A percentile compares a stretch with the other conserved stretches of the same genome.
Conservation (phyloP, 1,284 basidiomycete species). For the Moesziomyces antarcticus region DNA sequence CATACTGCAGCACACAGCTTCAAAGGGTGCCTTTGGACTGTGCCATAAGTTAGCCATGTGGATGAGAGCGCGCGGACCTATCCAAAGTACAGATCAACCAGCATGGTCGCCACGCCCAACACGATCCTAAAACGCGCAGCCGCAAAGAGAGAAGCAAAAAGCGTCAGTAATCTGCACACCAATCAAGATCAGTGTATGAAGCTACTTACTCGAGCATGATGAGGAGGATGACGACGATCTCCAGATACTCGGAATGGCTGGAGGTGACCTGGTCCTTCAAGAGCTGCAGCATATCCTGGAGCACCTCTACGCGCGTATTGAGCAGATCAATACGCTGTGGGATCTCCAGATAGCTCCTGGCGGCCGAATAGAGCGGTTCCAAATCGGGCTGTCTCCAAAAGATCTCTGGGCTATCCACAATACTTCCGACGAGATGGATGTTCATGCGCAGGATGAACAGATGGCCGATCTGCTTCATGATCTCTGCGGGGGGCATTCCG, state of each 20-base stretch:
- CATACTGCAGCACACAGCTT: not conserved
- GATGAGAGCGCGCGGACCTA: no score
- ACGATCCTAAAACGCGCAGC: slow-evolving; percentile 72
- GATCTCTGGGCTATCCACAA: slow-evolving; percentile 92
- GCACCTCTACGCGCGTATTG: slow-evolving; percentile 90
- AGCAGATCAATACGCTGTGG: slow-evolving; percentile 91
- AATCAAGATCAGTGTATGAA: not conserved
- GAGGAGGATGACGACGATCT: slow-evolving; percentile 91
- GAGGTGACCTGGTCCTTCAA: slow-evolving; percentile 94
- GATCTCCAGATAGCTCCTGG: slow-evolving; percentile 86
- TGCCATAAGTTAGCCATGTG: no score
- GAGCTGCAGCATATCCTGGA: slow-evolving; percentile 96
- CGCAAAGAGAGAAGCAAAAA: not conserved
- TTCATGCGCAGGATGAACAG: slow-evolving; percentile 93
- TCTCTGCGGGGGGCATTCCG: slow-evolving; percentile 75
- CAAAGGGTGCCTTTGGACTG: no score
- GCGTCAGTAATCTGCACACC: not conserved
- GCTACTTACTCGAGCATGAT: slow-evolving; percentile 78
- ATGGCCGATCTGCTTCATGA: slow-evolving; percentile 93
- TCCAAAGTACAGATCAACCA: slow-evolving; percentile 65
- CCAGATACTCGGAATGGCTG: slow-evolving; percentile 89
- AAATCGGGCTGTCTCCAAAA: slow-evolving; percentile 87
- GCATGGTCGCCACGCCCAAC: slow-evolving; percentile 65
- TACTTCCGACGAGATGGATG: slow-evolving; percentile 94
- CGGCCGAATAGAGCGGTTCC: slow-evolving; percentile 93